A percentile compares a stretch with the other conserved stretches of the same genome.
phyloP scores from a whole-genome alignment of 441 rosid species.

The Gossypium gossypioides region DNA sequence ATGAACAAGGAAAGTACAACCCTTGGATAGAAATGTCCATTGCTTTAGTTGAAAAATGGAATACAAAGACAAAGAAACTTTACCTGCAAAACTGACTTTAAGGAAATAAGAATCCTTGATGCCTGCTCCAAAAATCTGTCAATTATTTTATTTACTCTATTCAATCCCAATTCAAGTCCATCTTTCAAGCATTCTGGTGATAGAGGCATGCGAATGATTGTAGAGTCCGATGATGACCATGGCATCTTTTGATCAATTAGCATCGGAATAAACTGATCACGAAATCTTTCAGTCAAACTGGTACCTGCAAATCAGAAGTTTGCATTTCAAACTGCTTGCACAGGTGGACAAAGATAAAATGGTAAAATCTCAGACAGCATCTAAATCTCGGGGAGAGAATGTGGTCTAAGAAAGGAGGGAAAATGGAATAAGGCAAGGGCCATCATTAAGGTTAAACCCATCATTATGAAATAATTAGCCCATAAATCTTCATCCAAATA shows the following conservation, averaged over 20 bases:
- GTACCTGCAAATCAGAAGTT: conserved; percentile 45
- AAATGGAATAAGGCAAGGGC: not conserved
- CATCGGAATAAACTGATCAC: conserved; percentile 87
- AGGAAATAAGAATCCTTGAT: conserved; percentile 65
- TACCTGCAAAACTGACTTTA: conserved; percentile 90
- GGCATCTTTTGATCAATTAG: conserved; percentile 64
- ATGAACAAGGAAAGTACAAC: not conserved
- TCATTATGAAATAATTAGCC: conserved; percentile 7
- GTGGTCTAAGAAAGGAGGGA: not conserved
- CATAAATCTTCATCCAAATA: not conserved
- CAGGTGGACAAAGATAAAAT: conserved; percentile 8
- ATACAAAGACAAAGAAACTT: conserved; percentile 5
- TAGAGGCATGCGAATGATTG: conserved; percentile 90
- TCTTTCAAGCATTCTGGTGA: conserved; percentile 67
- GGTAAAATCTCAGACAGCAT: not conserved
- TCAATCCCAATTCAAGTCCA: conserved; percentile 69
- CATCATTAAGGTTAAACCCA: not conserved
- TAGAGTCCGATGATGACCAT: conserved; percentile 64
- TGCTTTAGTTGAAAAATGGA: not conserved
- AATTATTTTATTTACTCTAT: conserved; percentile 55
- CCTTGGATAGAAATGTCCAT: not conserved
- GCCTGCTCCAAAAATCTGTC: conserved; percentile 72
- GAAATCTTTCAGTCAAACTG: conserved; percentile 69
- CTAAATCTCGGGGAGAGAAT: not conserved
- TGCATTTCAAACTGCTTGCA: conserved; percentile 12